Base-by-base conservation (phyloP, 2,329 filamentous ascomycete genomes). In the Waltergamsia citrina region DNA sequence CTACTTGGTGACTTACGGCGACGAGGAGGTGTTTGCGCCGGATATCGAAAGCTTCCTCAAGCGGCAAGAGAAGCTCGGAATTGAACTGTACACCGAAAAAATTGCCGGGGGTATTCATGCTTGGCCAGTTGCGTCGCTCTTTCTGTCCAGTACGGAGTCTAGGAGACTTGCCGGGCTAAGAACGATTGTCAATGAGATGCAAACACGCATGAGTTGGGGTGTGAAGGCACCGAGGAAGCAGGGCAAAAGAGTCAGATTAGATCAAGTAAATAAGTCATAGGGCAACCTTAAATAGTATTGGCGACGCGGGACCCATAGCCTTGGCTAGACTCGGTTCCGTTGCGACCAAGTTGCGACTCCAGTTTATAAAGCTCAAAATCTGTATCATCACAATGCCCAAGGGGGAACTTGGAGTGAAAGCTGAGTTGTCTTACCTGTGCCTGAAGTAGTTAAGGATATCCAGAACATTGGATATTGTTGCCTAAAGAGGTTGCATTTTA, bases 51-150 rank as follows among this genome's bases (percentile, higher is more conserved):
- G 67, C 17, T 59, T 86, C 39, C 61, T 83, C 10, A 54, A 57
- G 10, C 56, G 71, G 20, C 61, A 85, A 37, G 60, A 65, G 37
- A 65, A 65, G 32, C 63, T 68, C 11, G 69, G 69, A 4, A 55
- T 74, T 22, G 52, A 67, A 24, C 66, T 81, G n/a, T 62, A 67
- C 35, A 66, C 65, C 36, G 63, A 72, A 45, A 73, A 75, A 47
- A 76, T 84, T 43, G 57, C 65, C 19, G 79, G 74, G 11, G 78
- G 75, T 3, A 78, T 92, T 38, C 85, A 93, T 54, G 85, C 80
- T 9, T 93, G 85, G 86, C 84, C 85, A 0, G 79, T 93, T 15
- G 81, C 80, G 8, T 66, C 66, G 30, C 47, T 75, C n/a, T 74
- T 76, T 46, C 51, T 78, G 19, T 66, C 69, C 29, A 60, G 56